Conservation (phyloP, 257 asterid genomes). For the Ilex asprella region DNA sequence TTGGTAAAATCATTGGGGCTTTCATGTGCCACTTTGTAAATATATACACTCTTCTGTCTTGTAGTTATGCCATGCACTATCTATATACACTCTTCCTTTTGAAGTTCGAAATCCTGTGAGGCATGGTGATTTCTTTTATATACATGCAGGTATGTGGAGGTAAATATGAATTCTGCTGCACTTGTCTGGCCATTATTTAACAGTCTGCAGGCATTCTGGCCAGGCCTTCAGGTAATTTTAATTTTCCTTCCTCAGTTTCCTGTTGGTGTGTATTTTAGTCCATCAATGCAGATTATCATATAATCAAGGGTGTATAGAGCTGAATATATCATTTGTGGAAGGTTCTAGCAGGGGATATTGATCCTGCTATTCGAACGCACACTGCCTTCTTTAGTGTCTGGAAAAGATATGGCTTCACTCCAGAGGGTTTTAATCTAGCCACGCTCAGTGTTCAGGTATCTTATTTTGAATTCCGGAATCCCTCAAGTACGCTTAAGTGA, state of each 20-base stretch:
- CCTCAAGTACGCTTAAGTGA: neutral
- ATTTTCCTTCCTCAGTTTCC: slow-evolving; percentile 2
- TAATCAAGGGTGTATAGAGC: slow-evolving; percentile 15
- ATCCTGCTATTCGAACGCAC: slow-evolving; percentile 93
- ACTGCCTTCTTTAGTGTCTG: slow-evolving; percentile 95
- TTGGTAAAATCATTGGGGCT: slow-evolving; percentile 42
- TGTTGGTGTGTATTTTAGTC: slow-evolving; percentile 2
- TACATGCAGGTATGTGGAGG: slow-evolving; percentile 86
- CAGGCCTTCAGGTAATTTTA: slow-evolving; percentile 86
- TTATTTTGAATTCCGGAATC: neutral
- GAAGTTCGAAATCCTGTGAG: slow-evolving; percentile 2
- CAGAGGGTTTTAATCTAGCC: slow-evolving; percentile 97
- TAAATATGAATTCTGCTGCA: slow-evolving; percentile 95
- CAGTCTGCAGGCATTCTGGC: slow-evolving; percentile 99
- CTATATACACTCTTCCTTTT: slow-evolving; percentile 2
- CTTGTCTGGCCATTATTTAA: slow-evolving; percentile 97
- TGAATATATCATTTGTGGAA: slow-evolving; percentile 32
- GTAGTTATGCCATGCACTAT: no score
- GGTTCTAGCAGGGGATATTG: slow-evolving; percentile 99
- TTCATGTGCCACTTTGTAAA: slow-evolving; percentile 10
- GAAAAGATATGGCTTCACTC: slow-evolving; percentile 94
- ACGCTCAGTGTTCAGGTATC: slow-evolving; percentile 81
- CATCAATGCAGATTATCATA: neutral
- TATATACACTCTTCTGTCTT: slow-evolving; percentile 2
- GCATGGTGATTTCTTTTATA: neutral